Conservation (phyloP, 2,329 filamentous ascomycete genomes). For the Ceratocystis colombiana region DNA sequence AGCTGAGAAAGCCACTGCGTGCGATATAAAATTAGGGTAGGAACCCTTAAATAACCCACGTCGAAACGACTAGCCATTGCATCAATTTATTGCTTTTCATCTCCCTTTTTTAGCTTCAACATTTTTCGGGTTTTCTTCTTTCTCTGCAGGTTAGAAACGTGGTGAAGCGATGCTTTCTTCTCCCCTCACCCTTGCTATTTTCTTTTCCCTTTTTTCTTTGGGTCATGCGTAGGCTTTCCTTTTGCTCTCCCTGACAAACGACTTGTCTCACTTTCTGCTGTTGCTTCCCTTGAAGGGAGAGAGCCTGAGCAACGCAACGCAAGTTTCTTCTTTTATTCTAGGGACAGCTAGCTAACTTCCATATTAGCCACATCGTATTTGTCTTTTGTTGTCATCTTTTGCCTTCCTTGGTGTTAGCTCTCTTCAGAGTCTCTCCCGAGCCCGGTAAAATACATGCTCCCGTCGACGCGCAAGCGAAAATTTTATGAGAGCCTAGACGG, state of each 20-base stretch:
- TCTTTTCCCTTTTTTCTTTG: conserved; percentile 11
- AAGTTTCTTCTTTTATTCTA: not conserved
- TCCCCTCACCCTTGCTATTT: not conserved
- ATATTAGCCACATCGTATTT: not conserved
- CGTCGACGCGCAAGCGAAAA: not conserved
- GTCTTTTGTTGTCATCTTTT: not conserved
- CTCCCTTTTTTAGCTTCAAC: not conserved
- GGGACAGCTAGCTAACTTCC: not conserved
- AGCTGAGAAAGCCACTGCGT: too few species aligned
- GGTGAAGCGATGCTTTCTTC: not conserved
- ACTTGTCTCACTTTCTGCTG: conserved; percentile 1
- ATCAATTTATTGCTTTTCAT: conserved; percentile 19
- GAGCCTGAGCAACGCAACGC: not conserved
- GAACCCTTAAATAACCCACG: not conserved
- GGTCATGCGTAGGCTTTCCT: not conserved
- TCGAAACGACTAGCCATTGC: not conserved
- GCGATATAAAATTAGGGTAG: not conserved
- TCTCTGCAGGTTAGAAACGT: conserved; percentile 1
- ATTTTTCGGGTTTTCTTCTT: not conserved
- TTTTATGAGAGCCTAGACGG: not conserved
- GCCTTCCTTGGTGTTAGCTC: conserved; percentile 2
- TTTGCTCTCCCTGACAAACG: not conserved
- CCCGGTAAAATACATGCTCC: not conserved
- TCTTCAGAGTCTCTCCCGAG: not conserved
- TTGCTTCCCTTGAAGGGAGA: conserved; percentile 11